Percentiles rank a stretch among this genome's conserved stretches.
Conservation (phyloP, 306 rosid species). For the Gleditsia sinensis region DNA sequence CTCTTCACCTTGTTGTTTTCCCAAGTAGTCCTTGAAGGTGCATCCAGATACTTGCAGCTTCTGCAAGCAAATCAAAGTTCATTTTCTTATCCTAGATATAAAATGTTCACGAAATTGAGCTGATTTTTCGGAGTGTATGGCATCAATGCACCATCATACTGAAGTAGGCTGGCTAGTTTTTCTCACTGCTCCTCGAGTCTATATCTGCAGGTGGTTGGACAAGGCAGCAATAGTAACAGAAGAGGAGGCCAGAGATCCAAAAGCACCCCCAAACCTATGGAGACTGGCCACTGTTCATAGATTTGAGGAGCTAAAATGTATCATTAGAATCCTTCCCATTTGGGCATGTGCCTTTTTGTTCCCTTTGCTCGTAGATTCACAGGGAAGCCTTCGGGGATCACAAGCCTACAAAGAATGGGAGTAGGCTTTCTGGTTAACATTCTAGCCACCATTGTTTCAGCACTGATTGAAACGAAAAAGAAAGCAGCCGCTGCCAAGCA, state of each 20-base stretch:
- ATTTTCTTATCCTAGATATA: too few relatives aligned
- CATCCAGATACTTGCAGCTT: not conserved
- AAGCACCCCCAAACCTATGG: constrained; percentile 63
- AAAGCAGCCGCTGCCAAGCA: constrained; percentile 52
- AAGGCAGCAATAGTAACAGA: constrained; percentile 65
- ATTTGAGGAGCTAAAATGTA: constrained; percentile 75
- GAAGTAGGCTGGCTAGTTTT: too few relatives aligned
- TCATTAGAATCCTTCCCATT: constrained; percentile 74
- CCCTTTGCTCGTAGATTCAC: constrained; percentile 64
- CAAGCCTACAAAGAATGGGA: constrained; percentile 84
- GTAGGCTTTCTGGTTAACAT: constrained; percentile 62
- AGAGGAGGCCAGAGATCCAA: constrained; percentile 29
- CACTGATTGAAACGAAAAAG: constrained; percentile 55
- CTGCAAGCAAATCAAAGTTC: not conserved
- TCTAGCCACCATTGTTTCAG: constrained; percentile 58
- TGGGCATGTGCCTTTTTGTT: constrained; percentile 63
- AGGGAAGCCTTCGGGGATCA: constrained; percentile 65
- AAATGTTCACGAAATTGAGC: too few relatives aligned
- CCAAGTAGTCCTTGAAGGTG: not conserved
- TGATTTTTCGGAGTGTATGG: too few relatives aligned
- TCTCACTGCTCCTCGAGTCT: too few relatives aligned
- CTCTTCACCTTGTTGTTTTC: not conserved
- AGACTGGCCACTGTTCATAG: constrained; percentile 66
- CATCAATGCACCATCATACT: too few relatives aligned
- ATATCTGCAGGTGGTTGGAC: constrained; percentile 3